These are phyloP conservation scores for Trichosanthes truncata DNA, from an alignment of 306 rosid species.

Conservation along the genomic window DNA sequence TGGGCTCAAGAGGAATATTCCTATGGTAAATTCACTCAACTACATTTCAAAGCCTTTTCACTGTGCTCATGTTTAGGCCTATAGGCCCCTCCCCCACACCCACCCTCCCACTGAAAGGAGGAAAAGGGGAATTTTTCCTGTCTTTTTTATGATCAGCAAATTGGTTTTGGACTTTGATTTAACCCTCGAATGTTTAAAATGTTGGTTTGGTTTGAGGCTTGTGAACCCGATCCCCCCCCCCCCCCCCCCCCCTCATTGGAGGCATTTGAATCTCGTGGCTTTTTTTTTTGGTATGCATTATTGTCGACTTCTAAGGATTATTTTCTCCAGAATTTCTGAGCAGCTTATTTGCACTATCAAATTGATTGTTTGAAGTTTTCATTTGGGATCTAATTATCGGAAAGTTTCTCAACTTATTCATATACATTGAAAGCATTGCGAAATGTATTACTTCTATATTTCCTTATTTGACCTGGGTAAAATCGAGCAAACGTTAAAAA, in stretches of 20 bases:
- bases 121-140: background rate
- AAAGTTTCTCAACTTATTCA: background rate
- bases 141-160: background rate
- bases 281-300: background rate
- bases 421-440: background rate
- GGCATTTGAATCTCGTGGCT: background rate
- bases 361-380: background rate
- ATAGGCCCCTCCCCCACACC: background rate
- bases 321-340: background rate
- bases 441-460: background rate
- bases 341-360: background rate
- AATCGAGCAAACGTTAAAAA: background rate
- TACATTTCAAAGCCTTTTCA: background rate
- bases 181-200: background rate
- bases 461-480: background rate
- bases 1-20: constrained; percentile 74
- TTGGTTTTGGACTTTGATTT: background rate
- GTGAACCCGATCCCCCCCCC: background rate
- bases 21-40: constrained; percentile 41
- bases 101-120: background rate
- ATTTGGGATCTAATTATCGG: background rate
- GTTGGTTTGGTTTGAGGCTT: background rate
- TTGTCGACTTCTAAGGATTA: background rate
- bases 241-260: too few species aligned
- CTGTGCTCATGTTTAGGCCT: background rate